Conservation (phyloP, 306 rosid genomes). For the Casuarina equisetifolia region DNA sequence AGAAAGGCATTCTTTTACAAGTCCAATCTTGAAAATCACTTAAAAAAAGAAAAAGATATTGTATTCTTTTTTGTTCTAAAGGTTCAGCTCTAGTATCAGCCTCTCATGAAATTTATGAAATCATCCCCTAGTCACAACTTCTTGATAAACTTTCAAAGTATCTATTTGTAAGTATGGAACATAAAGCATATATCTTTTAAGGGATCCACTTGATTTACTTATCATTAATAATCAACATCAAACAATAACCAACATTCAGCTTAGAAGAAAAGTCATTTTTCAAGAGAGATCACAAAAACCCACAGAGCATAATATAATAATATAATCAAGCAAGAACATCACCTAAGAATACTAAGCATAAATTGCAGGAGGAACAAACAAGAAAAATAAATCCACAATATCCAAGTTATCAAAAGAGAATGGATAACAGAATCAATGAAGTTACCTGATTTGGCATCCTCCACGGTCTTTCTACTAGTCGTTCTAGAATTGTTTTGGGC, state of each 20-base stretch:
- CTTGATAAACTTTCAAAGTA: background rate
- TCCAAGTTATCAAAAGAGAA: background rate
- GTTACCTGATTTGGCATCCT: constrained; percentile 85
- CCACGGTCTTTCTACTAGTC: constrained; percentile 46
- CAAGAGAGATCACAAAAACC: background rate
- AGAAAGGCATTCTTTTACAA: background rate
- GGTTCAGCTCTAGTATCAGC: background rate
- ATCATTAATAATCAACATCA: background rate
- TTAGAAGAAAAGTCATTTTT: background rate
- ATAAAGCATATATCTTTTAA: background rate
- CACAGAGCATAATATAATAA: background rate
- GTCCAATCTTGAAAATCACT: background rate
- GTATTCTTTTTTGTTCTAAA: background rate
- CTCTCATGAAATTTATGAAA: background rate
- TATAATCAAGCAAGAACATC: background rate
- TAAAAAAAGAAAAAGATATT: background rate
- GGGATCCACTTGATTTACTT: background rate
- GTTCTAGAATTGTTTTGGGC: constrained; percentile 86
- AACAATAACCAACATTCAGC: background rate
- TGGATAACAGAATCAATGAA: background rate
- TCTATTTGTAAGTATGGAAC: background rate
- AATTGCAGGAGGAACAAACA: background rate
- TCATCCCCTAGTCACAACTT: background rate
- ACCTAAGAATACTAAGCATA: background rate
- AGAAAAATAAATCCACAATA: background rate